Conservation (phyloP, 1,284 basidiomycete species). For the Somion occarium region DNA sequence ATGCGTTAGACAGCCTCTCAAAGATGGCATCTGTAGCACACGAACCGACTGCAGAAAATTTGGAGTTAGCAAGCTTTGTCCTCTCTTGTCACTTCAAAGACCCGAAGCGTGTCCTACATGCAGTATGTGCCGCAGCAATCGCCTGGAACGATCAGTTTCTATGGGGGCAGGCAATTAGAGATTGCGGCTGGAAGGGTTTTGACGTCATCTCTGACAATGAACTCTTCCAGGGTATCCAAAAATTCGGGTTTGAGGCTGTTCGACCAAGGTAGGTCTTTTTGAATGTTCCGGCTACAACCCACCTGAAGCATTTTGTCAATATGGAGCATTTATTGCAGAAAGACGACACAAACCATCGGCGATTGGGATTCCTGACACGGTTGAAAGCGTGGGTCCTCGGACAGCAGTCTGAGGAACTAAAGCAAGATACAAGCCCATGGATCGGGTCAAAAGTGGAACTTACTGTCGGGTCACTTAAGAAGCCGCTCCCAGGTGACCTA, state of each 20-base stretch:
- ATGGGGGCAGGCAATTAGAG: too few relatives aligned
- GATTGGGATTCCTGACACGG: background rate
- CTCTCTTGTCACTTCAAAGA: constrained; percentile 1
- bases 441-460: background rate
- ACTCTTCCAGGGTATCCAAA: background rate
- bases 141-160: constrained; percentile 1
- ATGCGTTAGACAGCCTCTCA: constrained; percentile 11
- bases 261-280: constrained; percentile 1
- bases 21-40: background rate
- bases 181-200: background rate
- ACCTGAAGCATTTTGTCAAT: too few relatives aligned
- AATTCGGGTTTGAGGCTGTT: constrained; percentile 4
- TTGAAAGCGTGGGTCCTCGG: background rate
- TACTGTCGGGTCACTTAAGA: background rate
- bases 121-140: background rate
- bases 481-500: background rate
- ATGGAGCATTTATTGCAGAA: too few relatives aligned
- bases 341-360: background rate
- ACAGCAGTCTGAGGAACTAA: background rate
- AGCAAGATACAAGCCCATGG: background rate
- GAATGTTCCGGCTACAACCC: too few relatives aligned
- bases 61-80: constrained; percentile 9
- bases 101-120: background rate
- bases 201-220: background rate
- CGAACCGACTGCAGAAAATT: constrained; percentile 8